A percentile compares a stretch with the other conserved stretches of the same genome.
Conservation (phyloP, 2,329 filamentous ascomycete genomes). For the Phaeosphaeriaceae sp. region DNA sequence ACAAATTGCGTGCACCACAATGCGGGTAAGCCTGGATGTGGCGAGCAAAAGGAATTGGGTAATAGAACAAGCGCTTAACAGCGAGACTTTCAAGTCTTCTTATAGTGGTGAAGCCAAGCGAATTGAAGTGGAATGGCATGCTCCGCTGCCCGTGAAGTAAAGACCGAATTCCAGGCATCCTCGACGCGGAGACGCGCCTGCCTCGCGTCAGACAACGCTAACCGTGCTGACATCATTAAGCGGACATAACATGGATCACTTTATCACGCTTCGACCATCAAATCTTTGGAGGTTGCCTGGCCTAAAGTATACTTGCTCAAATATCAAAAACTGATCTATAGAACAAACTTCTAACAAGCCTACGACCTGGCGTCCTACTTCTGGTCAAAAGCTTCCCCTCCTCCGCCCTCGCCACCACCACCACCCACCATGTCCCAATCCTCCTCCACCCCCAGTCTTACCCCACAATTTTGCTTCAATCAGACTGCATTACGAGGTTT, state of each 20-base stretch:
- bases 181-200: slow-evolving; percentile 36
- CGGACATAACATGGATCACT: slow-evolving; percentile 8
- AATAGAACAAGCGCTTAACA: background rate
- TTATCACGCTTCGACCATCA: slow-evolving; percentile 10
- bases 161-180: slow-evolving; percentile 22
- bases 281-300: slow-evolving; percentile 3
- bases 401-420: slow-evolving; percentile 14
- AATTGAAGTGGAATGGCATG: slow-evolving; percentile 41
- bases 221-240: slow-evolving; percentile 43
- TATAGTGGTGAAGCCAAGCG: slow-evolving; percentile 24
- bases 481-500: slow-evolving; percentile 57
- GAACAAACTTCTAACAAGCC: background rate
- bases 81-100: slow-evolving; percentile 1
- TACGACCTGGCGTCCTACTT: slow-evolving; percentile 37
- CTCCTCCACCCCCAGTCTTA: slow-evolving; percentile 49
- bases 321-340: too few relatives aligned
- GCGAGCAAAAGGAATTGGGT: background rate
- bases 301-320: background rate
- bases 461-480: slow-evolving; percentile 60
- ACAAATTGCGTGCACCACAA: slow-evolving; percentile 12
- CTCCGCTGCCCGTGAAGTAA: slow-evolving; percentile 26
- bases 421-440: slow-evolving; percentile 49
- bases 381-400: slow-evolving; percentile 30
- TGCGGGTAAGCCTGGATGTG: slow-evolving; percentile 5
- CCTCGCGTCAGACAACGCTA: slow-evolving; percentile 28